phyloP scores from a whole-genome alignment of 345 rosid genomes.

The Dipteronia sinensis region DNA sequence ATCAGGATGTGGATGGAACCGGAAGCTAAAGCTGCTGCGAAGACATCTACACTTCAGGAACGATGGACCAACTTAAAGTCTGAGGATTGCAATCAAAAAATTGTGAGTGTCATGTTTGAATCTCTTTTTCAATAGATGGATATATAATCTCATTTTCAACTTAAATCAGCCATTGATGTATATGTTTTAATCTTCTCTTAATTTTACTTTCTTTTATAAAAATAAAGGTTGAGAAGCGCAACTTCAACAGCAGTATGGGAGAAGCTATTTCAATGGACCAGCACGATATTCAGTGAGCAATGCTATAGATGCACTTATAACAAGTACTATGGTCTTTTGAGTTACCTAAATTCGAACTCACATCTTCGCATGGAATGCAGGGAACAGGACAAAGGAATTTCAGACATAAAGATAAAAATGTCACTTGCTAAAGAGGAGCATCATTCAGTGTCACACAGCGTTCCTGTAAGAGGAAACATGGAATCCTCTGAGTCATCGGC shows the following conservation, averaged over 20 bases:
- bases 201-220: slow-evolving; percentile 25
- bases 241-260: slow-evolving; percentile 34
- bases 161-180: neutral
- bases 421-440: slow-evolving; percentile 49
- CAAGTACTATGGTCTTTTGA: slow-evolving; percentile 1
- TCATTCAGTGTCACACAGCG: slow-evolving; percentile 19
- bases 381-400: slow-evolving; percentile 43
- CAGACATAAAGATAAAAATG: slow-evolving; percentile 49
- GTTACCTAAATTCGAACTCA: slow-evolving; percentile 1
- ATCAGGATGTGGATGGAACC: slow-evolving; percentile 50
- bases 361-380: slow-evolving; percentile 38
- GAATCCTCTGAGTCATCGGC: slow-evolving; percentile 20
- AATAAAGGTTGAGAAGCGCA: slow-evolving; percentile 40
- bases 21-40: slow-evolving; percentile 25
- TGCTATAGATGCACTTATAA: slow-evolving; percentile 7
- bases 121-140: neutral
- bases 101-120: slow-evolving; percentile 37
- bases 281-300: slow-evolving; percentile 38
- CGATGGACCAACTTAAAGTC: slow-evolving; percentile 14
- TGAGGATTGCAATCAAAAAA: slow-evolving; percentile 32
- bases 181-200: slow-evolving; percentile 16
- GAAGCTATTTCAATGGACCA: slow-evolving; percentile 22
- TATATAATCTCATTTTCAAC: neutral
- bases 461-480: slow-evolving; percentile 22
- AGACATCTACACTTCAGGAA: slow-evolving; percentile 15